A percentile compares a stretch with the other conserved stretches of the same genome.
phyloP scores from a whole-genome alignment of 176 grass and related monocot species.

The Carex parvula region DNA sequence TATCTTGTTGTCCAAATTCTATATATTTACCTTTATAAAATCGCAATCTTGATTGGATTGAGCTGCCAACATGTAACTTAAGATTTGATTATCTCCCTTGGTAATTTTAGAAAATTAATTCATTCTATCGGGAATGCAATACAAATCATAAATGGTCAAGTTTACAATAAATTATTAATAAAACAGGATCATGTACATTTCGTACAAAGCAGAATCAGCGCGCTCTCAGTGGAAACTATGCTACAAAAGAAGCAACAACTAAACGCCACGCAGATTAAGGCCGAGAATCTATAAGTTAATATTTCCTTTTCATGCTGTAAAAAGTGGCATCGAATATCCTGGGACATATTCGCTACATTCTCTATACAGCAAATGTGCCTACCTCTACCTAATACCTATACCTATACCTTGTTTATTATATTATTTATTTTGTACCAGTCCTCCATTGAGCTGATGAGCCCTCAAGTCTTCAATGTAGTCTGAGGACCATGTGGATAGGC shows the following conservation, averaged over 20 bases:
- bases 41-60: no score
- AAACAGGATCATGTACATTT: no score
- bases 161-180: no score
- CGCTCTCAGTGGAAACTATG: background rate
- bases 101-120: no score
- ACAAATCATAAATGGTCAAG: no score
- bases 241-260: background rate
- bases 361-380: background rate
- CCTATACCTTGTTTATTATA: background rate
- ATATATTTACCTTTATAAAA: no score
- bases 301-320: background rate
- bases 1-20: no score
- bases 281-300: background rate
- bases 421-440: background rate
- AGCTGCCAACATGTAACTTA: no score
- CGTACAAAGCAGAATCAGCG: no score
- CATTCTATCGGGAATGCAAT: no score
- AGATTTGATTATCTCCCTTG: no score
- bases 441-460: background rate
- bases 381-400: background rate
- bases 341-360: background rate
- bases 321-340: background rate
- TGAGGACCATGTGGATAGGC: background rate
- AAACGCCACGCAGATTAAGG: background rate
- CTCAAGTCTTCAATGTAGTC: background rate